Base-by-base conservation (phyloP, 768 basidiomycete genomes). In the Naematelia aurantialba region DNA sequence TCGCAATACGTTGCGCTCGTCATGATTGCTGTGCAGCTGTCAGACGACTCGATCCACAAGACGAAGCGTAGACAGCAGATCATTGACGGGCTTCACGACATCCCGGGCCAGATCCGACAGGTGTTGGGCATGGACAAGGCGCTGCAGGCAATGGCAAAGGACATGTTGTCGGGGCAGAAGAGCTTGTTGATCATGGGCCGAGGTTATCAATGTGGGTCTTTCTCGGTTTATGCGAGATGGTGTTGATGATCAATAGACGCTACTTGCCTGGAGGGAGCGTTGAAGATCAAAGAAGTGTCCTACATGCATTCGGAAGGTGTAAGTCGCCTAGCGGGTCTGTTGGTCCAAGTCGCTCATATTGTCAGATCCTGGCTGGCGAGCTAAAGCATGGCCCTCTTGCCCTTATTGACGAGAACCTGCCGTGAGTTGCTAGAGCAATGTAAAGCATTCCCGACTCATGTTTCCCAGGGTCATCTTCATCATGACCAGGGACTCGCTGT, bases 271-370 rank as follows among this genome's bases (percentile, higher is more conserved):
- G 96, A 99, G 78, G 96, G 93, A 57, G 96, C 96, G 5, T 80
- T 99, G 70, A 99, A 99, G 83, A 98, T 99, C 81, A 99, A 99
- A 81, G 96, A 98, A 82, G 93, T 97, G 77, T 89, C 89, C 56
- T 97, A 97, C 80, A 80, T 78, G 74, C 80, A 81, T 66, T 75
- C 70, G 45, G 80, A 80, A 68, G 79, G 79, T 78, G 69, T 62
- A 79, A 63, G 74, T 58, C 60, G 34, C 39, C 12, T 45, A 52
- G 29, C 54, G 30, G 31, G 51, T 4, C 13, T n/a, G 39, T 1
- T 22, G 11, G 17, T 2, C 8, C 12, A 53, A 67, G 52, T 48
- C 47, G 53, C 44, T 30, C 44, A 66, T 25, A n/a, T 45, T 26
- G 52, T 11, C 47, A 87, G 89, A 97, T 98, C 76, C 85, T 99